Evolutionary conservation across 73 alveolate species (phyloP).

Genomic region (Loxodes magnus): DNA sequence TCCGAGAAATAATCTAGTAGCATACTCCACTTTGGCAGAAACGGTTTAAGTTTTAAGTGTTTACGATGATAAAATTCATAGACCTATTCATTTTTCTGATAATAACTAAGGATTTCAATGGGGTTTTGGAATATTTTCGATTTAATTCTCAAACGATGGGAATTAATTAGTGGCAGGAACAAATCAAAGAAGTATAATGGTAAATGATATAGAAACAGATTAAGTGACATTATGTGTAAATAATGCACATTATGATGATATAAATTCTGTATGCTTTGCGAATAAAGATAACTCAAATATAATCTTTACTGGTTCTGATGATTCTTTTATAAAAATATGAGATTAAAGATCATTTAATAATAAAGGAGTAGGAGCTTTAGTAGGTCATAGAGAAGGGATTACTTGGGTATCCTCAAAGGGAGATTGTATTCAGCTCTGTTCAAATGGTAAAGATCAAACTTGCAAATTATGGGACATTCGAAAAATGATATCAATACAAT

Average conservation of each 20-base stretch:
- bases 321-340: slow-evolving; percentile 50
- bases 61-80: background rate
- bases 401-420: slow-evolving; percentile 51
- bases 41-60: background rate
- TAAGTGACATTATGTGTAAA: slow-evolving; percentile 17
- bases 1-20: background rate
- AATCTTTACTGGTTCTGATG: slow-evolving; percentile 68
- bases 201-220: slow-evolving; percentile 31
- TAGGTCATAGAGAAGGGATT: slow-evolving; percentile 70
- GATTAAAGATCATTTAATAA: slow-evolving; percentile 47
- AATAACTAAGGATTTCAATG: background rate
- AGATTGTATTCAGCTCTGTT: slow-evolving; percentile 46
- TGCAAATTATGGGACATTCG: slow-evolving; percentile 64
- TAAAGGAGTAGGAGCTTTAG: slow-evolving; percentile 39
- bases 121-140: slow-evolving; percentile 26
- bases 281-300: slow-evolving; percentile 46
- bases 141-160: slow-evolving; percentile 50
- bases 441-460: slow-evolving; percentile 58
- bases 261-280: slow-evolving; percentile 61
- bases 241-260: slow-evolving; percentile 58
- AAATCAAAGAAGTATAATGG: slow-evolving; percentile 22
- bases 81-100: background rate
- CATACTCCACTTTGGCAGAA: background rate
- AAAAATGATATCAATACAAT: slow-evolving; percentile 21
- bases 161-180: slow-evolving; percentile 48